Evolutionary conservation across 2,329 filamentous ascomycete genomes (phyloP), one percentile per base, ranked within the genome.

Genomic region (Bipolaris sorokiniana): DNA sequence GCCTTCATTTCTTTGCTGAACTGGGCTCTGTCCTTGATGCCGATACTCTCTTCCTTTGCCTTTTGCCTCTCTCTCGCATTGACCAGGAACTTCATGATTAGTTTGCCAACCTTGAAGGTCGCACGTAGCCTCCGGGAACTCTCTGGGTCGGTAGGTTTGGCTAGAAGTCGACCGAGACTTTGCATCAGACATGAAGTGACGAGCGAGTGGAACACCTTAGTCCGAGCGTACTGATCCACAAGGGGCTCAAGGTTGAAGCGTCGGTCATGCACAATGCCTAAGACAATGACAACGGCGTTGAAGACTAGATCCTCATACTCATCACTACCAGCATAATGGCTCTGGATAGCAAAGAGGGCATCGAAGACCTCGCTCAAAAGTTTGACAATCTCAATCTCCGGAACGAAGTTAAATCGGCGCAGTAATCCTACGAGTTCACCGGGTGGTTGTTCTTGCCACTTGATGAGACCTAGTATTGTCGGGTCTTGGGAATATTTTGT

Each of bases 331-430:
- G 91, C 88, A 69, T 96, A 89, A 66, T 97, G 92, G 28, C 96
- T 91, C 26, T 98, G 81, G 26, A 97, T 92, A 5, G 91, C 90
- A 72, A 99, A 99, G 0, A 99, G 84, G 0, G 92, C 87, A 74
- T 97, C 91, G 51, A 99, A 89, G 1, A 98, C 92, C 67, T 96
- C 90, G 61, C 86, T 90, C 7, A 98, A 81, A 40, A 98, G 84
- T 79, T 98, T 99, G 61, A 99, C 95, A 33, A 99, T 91, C 77
- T 99, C 96, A 54, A 98, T 97, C 74, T 99, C 95, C 0, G 95
- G 91, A 0, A 99, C 93, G 65, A 98, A 98, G 18, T 93, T 88
- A 47, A 98, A 86, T 64, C 93, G 88, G 72, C 90, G 90, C 40
- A 99, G 79, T 0, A 96, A 80, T 22, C 87, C 83, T 0, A 90